Evolutionary conservation across 1,139 yeast species (phyloP).

Genomic region (Yarrowia galli): DNA sequence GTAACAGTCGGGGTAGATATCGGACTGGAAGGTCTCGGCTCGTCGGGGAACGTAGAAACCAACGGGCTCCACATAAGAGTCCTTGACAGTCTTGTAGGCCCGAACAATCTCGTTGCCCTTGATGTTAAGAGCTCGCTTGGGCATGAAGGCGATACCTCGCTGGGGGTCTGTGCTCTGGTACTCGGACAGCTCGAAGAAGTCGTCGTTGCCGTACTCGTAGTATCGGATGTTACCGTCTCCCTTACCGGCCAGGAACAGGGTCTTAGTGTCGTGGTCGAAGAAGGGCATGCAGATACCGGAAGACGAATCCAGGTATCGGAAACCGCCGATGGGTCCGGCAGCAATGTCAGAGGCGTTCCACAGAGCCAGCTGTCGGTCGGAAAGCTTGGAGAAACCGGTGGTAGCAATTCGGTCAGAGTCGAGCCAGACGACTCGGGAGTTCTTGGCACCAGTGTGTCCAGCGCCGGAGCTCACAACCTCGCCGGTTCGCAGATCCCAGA

Average conservation of each 20-base stretch:
- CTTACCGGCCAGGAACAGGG: conserved; percentile 91
- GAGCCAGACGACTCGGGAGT: conserved; percentile 86
- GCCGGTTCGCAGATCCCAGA: conserved; percentile 88
- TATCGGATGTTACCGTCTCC: conserved; percentile 98
- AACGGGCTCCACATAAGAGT: conserved; percentile 82
- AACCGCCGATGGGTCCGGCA: conserved; percentile 88
- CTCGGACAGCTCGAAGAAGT: conserved; percentile 80
- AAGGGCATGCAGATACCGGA: conserved; percentile 94
- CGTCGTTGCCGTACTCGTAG: conserved; percentile 80
- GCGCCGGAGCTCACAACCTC: conserved; percentile 80
- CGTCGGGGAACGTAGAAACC: conserved; percentile 93
- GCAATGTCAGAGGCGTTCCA: conserved; percentile 83
- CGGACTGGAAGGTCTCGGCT: conserved; percentile 89
- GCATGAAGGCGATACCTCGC: conserved; percentile 92
- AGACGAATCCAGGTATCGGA: conserved; percentile 82
- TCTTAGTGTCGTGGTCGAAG: conserved; percentile 79
- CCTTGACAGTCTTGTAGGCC: conserved; percentile 84
- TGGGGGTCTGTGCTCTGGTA: conserved; percentile 90
- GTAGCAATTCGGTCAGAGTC: conserved; percentile 89
- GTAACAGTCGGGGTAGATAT: conserved; percentile 91
- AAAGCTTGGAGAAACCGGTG: conserved; percentile 92
- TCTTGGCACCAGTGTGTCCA: conserved; percentile 93
- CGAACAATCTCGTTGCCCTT: conserved; percentile 84
- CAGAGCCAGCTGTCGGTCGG: conserved; percentile 93
- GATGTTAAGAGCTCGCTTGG: conserved; percentile 79